Percentiles rank a stretch among this genome's conserved stretches.
Conservation (phyloP, 805 yeast species). For the Saitoella complicata region DNA sequence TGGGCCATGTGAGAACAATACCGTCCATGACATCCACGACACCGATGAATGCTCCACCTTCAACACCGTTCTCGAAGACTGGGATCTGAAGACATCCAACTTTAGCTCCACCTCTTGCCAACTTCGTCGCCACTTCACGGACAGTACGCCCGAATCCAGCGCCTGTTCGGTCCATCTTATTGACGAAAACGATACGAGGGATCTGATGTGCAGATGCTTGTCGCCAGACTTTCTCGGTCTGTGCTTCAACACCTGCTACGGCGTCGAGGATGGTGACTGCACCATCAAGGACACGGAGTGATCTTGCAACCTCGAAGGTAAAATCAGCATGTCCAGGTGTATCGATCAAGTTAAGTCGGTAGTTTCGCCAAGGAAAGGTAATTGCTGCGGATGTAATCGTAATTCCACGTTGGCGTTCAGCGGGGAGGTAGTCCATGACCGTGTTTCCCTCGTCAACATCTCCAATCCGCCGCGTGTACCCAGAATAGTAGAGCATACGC, state of each 20-base stretch:
- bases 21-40: constrained; percentile 59
- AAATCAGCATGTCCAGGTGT: constrained; percentile 99
- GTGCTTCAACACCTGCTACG: constrained; percentile 97
- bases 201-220: constrained; percentile 55
- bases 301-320: constrained; percentile 81
- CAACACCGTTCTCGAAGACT: constrained; percentile 27
- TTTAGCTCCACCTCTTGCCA: constrained; percentile 23
- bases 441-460: constrained; percentile 96
- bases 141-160: constrained; percentile 89
- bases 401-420: constrained; percentile 84
- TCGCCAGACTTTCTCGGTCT: constrained; percentile 92
- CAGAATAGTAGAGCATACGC: constrained; percentile 80
- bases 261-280: constrained; percentile 86
- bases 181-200: constrained; percentile 67
- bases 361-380: constrained; percentile 61
- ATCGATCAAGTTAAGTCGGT: constrained; percentile 73
- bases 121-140: constrained; percentile 58
- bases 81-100: constrained; percentile 1
- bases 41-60: constrained; percentile 39
- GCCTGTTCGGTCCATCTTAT: constrained; percentile 93
- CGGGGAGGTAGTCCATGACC: constrained; percentile 78
- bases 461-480: constrained; percentile 65
- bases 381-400: constrained; percentile 96
- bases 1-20: constrained; percentile 34
- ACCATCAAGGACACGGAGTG: constrained; percentile 84